Base-by-base conservation (phyloP, 805 yeast genomes). In the Kuraishia piskuri region DNA sequence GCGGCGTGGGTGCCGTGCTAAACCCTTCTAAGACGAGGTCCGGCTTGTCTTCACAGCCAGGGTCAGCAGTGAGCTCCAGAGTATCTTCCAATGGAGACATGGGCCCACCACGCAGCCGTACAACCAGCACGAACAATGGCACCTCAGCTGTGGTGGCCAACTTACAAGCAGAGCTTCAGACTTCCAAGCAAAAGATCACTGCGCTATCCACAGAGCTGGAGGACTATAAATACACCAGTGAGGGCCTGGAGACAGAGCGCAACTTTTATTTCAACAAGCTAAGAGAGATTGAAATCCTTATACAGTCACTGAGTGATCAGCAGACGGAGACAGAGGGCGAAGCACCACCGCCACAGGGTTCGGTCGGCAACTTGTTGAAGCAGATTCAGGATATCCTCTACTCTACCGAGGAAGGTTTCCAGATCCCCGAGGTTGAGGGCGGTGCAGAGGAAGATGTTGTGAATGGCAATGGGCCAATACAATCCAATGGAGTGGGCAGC, bases 191-290 rank as follows among this genome's bases (percentile, higher is more conserved):
- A 14, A 72, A 75, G 55, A 64, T 79, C n/a, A 61, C 63, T 2
- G 65, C 62, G 19, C 68, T 76, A 14, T 69, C 68, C n/a, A 70
- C 74, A 3, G 90, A 88, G 58, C 59, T 81, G 20, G 74, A 73
- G 17, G 88, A 84, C 57, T 77, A 78, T 58, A 76, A 75, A 55
- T 73, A 78, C 22, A 80, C 84, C 14, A 78, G 84, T 21, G 87
- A 83, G 50, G 80, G 84, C 14, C 71, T 89, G 50, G 88, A 85
- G 61, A 79, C 87, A 1, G 97, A 94, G 66, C 80, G 98, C 57
- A 87, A 88, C 66, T 90, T 92, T 63, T 94, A 94, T 67, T 92
- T 88, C 70, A 84, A 86, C 62, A 94, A 92, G 69, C 73, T 94
- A 52, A 78, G 96, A 57, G 96, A 88, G 55, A 88, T 94, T 53